phyloP scores from a whole-genome alignment of 345 rosid species.

The Gossypium turneri region DNA sequence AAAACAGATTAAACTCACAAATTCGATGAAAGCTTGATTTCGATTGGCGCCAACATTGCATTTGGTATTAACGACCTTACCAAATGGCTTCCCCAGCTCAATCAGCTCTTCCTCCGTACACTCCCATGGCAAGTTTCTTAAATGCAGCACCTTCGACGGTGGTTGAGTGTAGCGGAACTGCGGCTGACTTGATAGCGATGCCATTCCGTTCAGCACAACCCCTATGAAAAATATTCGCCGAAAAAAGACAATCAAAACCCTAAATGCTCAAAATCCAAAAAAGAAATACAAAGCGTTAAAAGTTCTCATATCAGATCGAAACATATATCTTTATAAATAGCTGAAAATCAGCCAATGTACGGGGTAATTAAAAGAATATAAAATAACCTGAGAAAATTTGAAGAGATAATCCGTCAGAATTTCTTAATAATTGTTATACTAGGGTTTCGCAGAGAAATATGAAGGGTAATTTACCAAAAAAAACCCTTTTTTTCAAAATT shows the following conservation, averaged over 20 bases:
- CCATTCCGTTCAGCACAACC: slow-evolving; percentile 44
- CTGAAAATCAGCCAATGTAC: background rate
- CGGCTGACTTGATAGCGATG: slow-evolving; percentile 93
- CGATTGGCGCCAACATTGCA: slow-evolving; percentile 99
- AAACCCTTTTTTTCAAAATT: too few relatives aligned
- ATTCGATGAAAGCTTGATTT: slow-evolving; percentile 97
- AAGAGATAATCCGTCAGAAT: background rate
- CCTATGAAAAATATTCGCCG: background rate
- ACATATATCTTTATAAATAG: background rate
- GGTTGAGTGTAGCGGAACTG: slow-evolving; percentile 99
- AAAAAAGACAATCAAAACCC: background rate
- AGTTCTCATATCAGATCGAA: background rate
- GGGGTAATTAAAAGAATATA: background rate
- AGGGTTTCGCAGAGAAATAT: background rate
- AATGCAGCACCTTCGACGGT: slow-evolving; percentile 95
- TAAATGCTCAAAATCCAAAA: background rate
- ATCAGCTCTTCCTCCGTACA: slow-evolving; percentile 92
- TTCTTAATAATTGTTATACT: background rate
- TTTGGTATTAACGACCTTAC: slow-evolving; percentile 89
- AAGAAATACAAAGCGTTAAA: background rate
- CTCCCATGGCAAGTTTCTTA: slow-evolving; percentile 99
- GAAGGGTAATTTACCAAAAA: too few relatives aligned
- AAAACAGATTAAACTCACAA: slow-evolving; percentile 49
- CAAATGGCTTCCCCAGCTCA: slow-evolving; percentile 97
- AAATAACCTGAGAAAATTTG: background rate